Evolutionary conservation across 768 basidiomycete genomes (phyloP), one percentile per base, ranked within the genome.

Genomic region (Roridomyces roridus): DNA sequence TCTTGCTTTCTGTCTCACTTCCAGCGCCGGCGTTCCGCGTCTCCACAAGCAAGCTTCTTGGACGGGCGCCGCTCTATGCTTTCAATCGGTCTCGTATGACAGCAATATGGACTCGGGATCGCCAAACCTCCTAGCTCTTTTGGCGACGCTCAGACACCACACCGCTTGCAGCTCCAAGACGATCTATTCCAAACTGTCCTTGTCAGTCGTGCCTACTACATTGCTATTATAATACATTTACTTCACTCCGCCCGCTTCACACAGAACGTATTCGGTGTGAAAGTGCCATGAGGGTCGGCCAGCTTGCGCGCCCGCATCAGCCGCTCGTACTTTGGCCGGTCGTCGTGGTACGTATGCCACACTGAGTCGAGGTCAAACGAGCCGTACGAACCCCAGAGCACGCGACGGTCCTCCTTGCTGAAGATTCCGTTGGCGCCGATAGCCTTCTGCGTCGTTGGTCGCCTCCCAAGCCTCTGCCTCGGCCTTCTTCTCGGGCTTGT

Each of bases 391-490:
- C 49, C 49, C 55, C 55, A 57, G 6, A 57, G 55, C 18, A 57
- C 55, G 10, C 55, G 49, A 7, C 48, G 47, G 40, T 57, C 49
- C 48, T 50, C 23, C 49, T 57, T 57, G 55, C 55, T 57, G 55
- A 50, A 57, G 25, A 57, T 34, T 9, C 55, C 55, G 11, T 51
- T 20, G 23, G 55, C n/a, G 20, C 55, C 55, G 28, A 57, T n/a
- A 20, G 35, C 37, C 49, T 36, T 57, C 47, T 14, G 18, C 24
- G 48, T 57, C 55, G 44, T 57, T 57, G 17, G 18, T 34, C 20
- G 55, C 55, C 41, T 37, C 48, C 55, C 55, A 57, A 40, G 55
- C 55, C 36, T 57, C 55, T 8, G 55, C 55, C n/a, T 50, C 55
- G 17, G 40, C 55, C 36, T 50, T 50, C 48, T 57, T 57, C 47